Percentiles rank a stretch among this genome's conserved stretches.
phyloP scores from a whole-genome alignment of 2,329 filamentous ascomycete genomes.

The Neofusicoccum sp. region DNA sequence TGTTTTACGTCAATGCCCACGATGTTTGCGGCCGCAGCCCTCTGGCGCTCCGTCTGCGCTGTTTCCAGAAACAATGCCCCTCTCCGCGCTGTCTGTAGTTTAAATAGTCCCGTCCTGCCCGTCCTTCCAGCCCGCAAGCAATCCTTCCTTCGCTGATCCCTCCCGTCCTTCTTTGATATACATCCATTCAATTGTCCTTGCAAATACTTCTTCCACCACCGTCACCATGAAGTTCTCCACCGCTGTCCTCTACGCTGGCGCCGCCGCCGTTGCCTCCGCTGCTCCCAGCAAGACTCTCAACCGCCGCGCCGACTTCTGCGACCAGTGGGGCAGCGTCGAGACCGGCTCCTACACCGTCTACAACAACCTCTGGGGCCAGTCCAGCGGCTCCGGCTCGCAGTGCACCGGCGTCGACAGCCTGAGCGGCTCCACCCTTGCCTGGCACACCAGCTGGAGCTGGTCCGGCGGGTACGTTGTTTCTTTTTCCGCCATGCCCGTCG shows the following conservation, averaged over 20 bases:
- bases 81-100: background rate
- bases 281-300: slow-evolving; percentile 27
- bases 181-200: background rate
- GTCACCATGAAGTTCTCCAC: slow-evolving; percentile 31
- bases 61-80: background rate
- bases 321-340: slow-evolving; percentile 30
- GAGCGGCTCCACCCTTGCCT: slow-evolving; percentile 38
- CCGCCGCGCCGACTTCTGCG: slow-evolving; percentile 35
- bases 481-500: background rate
- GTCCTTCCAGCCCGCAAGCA: background rate
- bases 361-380: slow-evolving; percentile 47
- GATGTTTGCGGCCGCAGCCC: background rate
- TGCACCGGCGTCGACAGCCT: slow-evolving; percentile 45
- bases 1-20: slow-evolving; percentile 2
- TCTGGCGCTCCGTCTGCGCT: background rate
- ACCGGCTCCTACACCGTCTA: slow-evolving; percentile 34
- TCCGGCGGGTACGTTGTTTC: slow-evolving; percentile 36
- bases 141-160: background rate
- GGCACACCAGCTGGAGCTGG: slow-evolving; percentile 48
- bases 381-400: slow-evolving; percentile 43
- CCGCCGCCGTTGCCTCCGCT: slow-evolving; percentile 30
- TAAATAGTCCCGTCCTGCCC: slow-evolving; percentile 5
- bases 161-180: background rate
- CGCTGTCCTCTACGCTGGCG: slow-evolving; percentile 26
- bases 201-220: background rate